phyloP scores from a whole-genome alignment of 441 rosid species.

The Brassica balearica region DNA sequence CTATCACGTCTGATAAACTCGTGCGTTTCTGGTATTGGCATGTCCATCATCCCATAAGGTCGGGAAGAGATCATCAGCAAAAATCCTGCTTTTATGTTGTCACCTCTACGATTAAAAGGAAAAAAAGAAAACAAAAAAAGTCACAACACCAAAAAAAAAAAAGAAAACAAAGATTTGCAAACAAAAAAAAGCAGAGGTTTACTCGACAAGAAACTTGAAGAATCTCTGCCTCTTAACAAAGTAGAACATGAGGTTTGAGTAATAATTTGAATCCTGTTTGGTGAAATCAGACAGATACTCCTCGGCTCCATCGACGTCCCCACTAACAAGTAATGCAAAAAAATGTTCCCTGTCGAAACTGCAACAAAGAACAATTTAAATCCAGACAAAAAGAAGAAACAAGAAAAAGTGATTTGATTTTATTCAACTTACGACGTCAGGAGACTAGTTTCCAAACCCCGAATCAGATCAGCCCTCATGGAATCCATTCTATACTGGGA shows the following conservation, averaged over 20 bases:
- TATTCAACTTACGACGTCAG: neutral
- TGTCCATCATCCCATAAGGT: neutral
- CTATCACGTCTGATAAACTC: neutral
- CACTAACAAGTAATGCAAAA: neutral
- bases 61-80: neutral
- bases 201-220: constrained; percentile 6
- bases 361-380: neutral
- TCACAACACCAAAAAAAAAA: neutral
- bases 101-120: neutral
- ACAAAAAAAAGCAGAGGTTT: neutral
- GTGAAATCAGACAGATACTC: neutral
- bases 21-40: neutral
- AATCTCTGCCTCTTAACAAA: constrained; percentile 1
- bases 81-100: neutral
- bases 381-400: too few relatives aligned
- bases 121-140: neutral
- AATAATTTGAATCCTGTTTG: neutral
- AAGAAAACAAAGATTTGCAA: neutral
- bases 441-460: constrained; percentile 3
- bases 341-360: neutral
- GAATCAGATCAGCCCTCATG: neutral
- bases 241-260: constrained; percentile 1
- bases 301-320: constrained; percentile 5
- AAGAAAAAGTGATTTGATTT: neutral
- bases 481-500: neutral